Evolutionary conservation across 306 rosid genomes (phyloP).

Genomic region (Abrus precatorius): DNA sequence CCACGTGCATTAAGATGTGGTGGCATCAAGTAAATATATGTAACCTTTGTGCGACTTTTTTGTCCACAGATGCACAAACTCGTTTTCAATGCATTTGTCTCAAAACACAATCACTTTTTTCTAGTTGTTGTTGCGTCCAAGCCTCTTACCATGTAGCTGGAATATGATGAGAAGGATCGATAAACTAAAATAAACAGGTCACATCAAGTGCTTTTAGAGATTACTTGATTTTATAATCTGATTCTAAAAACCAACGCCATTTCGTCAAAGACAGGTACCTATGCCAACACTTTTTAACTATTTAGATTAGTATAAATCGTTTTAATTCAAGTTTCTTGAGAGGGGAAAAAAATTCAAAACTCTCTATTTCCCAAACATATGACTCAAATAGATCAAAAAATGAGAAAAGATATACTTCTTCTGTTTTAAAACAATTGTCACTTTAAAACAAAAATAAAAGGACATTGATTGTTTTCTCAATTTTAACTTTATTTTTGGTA

Average conservation of each 20-base stretch:
- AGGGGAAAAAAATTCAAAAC: background rate
- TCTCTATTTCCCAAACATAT: no score
- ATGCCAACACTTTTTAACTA: background rate
- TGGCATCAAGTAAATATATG: no score
- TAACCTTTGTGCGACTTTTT: background rate
- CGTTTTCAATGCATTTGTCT: background rate
- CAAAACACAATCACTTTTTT: background rate
- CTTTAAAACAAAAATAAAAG: no score
- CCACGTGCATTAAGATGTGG: no score
- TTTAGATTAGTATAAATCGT: background rate
- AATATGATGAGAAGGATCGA: background rate
- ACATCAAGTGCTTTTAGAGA: background rate
- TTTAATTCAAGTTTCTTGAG: background rate
- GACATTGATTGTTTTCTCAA: no score
- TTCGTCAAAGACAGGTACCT: background rate
- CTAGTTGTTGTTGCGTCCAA: conserved; percentile 1
- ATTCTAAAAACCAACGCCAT: background rate
- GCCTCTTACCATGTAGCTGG: background rate
- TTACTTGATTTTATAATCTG: background rate
- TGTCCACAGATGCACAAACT: background rate
- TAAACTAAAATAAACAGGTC: background rate
- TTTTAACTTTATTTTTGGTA: no score
- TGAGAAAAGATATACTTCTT: no score
- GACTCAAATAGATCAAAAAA: no score
- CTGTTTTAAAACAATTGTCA: no score